These are phyloP conservation scores for Neurospora sp. DNA, from an alignment of 495 filamentous ascomycete genomes.

Conservation along the genomic window DNA sequence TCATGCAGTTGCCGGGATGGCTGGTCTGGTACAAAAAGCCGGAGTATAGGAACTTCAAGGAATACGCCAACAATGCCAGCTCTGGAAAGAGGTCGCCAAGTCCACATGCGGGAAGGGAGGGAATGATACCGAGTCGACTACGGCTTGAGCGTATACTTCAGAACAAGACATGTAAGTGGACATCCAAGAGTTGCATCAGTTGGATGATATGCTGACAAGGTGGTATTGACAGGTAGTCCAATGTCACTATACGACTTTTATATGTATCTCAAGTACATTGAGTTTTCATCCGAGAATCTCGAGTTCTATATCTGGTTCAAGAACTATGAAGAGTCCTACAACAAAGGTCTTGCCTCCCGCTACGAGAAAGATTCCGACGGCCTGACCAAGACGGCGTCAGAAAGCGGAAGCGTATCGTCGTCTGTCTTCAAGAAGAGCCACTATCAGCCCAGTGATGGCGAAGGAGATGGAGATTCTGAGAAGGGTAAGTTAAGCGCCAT, in stretches of 20 bases:
- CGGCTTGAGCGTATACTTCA: constrained; percentile 29
- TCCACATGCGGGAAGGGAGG: constrained; percentile 17
- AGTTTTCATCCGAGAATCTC: constrained; percentile 36
- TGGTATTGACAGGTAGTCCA: constrained; percentile 17
- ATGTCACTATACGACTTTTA: constrained; percentile 33
- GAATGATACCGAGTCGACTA: constrained; percentile 25
- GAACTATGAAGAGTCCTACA: constrained; percentile 29
- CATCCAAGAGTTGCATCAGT: background rate
- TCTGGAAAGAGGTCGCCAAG: constrained; percentile 20
- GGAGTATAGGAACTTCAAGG: constrained; percentile 30
- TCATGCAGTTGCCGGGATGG: constrained; percentile 25
- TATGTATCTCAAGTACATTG: constrained; percentile 33
- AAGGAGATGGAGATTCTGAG: background rate
- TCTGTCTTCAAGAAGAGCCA: constrained; percentile 10
- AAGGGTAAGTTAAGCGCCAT: background rate
- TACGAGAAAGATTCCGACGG: constrained; percentile 16
- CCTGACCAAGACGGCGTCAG: constrained; percentile 14
- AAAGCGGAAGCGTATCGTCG: constrained; percentile 12
- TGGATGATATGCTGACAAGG: background rate
- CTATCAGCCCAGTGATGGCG: background rate
- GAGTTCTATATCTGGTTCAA: constrained; percentile 65
- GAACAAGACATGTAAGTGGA: constrained; percentile 29
- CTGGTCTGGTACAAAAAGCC: constrained; percentile 36
- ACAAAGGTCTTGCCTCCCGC: constrained; percentile 10
- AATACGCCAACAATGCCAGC: constrained; percentile 22